These are phyloP conservation scores for Onygenales sp. DNA, from an alignment of 2,329 filamentous ascomycete genomes.

Conservation along the genomic window DNA sequence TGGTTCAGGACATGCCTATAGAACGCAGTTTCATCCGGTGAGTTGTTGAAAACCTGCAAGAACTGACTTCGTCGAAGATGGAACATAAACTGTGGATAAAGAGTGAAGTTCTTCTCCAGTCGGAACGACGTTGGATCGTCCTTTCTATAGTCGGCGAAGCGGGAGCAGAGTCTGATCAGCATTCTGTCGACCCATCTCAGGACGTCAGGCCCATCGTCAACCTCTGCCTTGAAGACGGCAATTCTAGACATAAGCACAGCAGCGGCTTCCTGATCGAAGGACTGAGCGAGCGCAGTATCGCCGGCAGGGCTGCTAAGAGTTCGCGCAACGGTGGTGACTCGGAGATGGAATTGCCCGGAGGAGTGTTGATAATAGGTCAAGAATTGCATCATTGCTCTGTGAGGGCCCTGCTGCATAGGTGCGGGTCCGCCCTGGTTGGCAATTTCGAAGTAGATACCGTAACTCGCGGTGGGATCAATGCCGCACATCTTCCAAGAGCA, in stretches of 20 bases:
- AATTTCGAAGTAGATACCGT: conserved; percentile 96
- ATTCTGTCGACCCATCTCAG: conserved; percentile 97
- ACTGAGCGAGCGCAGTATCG: conserved; percentile 89
- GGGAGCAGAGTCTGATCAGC: conserved; percentile 91
- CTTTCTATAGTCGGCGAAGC: conserved; percentile 96
- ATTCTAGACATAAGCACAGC: conserved; percentile 99
- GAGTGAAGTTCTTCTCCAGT: conserved; percentile 95
- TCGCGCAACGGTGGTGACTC: conserved; percentile 86
- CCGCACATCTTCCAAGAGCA: conserved; percentile 99
- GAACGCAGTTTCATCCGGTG: conserved; percentile 97
- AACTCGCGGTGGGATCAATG: conserved; percentile 87
- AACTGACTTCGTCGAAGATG: conserved; percentile 95
- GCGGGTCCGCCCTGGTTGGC: conserved; percentile 83
- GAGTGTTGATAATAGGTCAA: conserved; percentile 98
- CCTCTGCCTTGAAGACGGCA: conserved; percentile 96
- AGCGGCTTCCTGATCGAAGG: conserved; percentile 95
- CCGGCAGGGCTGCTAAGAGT: conserved; percentile 89
- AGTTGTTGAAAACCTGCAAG: conserved; percentile 98
- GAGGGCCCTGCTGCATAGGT: conserved; percentile 73
- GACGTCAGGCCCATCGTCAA: conserved; percentile 97
- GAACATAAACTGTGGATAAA: conserved; percentile 99
- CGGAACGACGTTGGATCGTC: conserved; percentile 96
- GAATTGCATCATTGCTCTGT: conserved; percentile 96
- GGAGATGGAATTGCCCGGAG: conserved; percentile 88
- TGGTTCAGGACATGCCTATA: conserved; percentile 95